phyloP scores from a whole-genome alignment of 2,329 filamentous ascomycete genomes.

The Dactylellina parvicollis region DNA sequence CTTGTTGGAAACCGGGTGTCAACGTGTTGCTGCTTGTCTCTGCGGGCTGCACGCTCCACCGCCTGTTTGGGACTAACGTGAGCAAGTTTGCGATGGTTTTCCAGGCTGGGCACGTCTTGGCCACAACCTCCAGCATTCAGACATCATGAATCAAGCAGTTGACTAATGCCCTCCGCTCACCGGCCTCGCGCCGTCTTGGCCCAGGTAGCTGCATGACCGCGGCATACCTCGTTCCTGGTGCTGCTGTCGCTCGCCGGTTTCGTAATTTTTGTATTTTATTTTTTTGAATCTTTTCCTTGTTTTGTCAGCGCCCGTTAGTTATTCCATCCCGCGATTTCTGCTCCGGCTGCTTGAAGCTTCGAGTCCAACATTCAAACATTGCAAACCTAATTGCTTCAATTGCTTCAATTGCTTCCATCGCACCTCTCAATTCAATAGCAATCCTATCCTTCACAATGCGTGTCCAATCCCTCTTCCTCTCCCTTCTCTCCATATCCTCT shows the following conservation, averaged over 20 bases:
- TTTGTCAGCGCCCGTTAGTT: too few relatives aligned
- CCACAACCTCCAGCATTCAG: slow-evolving; percentile 15
- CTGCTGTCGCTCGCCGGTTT: too few relatives aligned
- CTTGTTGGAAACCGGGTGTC: background rate
- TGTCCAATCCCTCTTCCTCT: slow-evolving; percentile 22
- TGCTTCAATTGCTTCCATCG: slow-evolving; percentile 13
- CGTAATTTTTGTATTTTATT: too few relatives aligned
- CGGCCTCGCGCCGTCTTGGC: too few relatives aligned
- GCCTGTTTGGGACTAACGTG: slow-evolving; percentile 22
- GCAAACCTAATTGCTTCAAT: too few relatives aligned
- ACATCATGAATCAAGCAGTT: background rate
- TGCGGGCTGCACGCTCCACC: slow-evolving; percentile 9
- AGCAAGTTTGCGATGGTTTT: slow-evolving; percentile 44
- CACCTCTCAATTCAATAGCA: background rate
- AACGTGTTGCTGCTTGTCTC: slow-evolving; percentile 8
- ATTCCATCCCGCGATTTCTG: too few relatives aligned
- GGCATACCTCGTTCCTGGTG: too few relatives aligned
- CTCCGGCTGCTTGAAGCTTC: too few relatives aligned
- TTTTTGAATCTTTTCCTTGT: too few relatives aligned
- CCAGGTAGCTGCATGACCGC: too few relatives aligned
- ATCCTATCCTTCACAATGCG: slow-evolving; percentile 18
- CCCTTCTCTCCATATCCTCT: slow-evolving; percentile 12
- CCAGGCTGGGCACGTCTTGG: slow-evolving; percentile 24
- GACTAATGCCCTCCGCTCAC: too few relatives aligned
- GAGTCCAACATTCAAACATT: too few relatives aligned